Percentiles rank a stretch among this genome's conserved stretches.
Conservation (phyloP, 2,329 filamentous ascomycete genomes). For the Trichoderma sp. region DNA sequence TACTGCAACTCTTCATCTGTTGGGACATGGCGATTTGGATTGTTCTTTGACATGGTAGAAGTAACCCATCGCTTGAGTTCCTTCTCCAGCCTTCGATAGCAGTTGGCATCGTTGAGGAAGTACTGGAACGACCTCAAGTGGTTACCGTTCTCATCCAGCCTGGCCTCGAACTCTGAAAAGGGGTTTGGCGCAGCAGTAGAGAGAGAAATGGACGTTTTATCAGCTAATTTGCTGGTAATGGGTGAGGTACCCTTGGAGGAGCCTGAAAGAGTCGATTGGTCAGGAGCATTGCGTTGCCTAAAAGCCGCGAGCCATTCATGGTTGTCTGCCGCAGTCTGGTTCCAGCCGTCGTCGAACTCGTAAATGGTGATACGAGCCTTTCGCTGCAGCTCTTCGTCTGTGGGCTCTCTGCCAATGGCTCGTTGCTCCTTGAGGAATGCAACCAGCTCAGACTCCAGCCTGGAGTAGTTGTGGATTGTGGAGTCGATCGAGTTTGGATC, state of each 20-base stretch:
- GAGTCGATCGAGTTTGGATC: conserved; percentile 57
- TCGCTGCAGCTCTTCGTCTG: conserved; percentile 53
- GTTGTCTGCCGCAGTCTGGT: conserved; percentile 61
- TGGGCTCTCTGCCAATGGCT: conserved; percentile 45
- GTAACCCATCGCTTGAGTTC: conserved; percentile 53
- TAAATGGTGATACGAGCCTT: conserved; percentile 61
- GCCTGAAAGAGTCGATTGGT: background rate
- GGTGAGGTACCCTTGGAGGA: background rate
- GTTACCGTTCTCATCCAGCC: conserved; percentile 14
- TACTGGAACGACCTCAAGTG: conserved; percentile 32
- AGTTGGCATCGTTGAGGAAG: conserved; percentile 60
- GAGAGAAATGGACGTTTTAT: background rate
- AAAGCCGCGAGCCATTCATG: conserved; percentile 52
- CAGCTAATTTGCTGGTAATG: background rate
- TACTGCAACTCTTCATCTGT: conserved; percentile 62
- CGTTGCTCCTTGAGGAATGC: conserved; percentile 49
- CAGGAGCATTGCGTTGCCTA: conserved; percentile 43
- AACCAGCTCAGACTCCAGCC: conserved; percentile 54
- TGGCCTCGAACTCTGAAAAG: conserved; percentile 1
- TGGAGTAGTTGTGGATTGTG: conserved; percentile 56
- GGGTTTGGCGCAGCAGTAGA: background rate
- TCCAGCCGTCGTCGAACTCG: conserved; percentile 61
- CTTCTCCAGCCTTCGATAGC: conserved; percentile 53
- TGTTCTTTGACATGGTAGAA: conserved; percentile 55
- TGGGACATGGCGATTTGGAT: conserved; percentile 57